A percentile compares a stretch with the other conserved stretches of the same genome.
These are phyloP conservation scores for Populus hybrid DNA, from an alignment of 441 rosid genomes.

Conservation along the genomic window DNA sequence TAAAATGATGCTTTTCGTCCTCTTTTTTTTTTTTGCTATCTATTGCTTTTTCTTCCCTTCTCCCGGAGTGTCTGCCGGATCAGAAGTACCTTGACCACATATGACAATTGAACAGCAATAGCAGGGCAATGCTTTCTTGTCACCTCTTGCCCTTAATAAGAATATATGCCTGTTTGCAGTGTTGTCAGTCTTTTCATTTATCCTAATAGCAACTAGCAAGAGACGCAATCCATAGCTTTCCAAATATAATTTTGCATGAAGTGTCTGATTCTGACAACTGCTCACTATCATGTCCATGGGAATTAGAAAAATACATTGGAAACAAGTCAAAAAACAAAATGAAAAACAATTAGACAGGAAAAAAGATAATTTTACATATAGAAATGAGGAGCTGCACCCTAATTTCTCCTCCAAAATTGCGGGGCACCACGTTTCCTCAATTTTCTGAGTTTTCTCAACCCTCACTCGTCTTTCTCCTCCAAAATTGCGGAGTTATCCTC, in stretches of 20 bases:
- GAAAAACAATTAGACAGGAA: neutral
- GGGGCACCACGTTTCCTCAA: neutral
- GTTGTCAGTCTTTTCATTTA: neutral
- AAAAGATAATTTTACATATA: slow-evolving; percentile 15
- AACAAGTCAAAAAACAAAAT: neutral
- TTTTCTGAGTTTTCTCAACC: slow-evolving; percentile 19
- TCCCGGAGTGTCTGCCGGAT: neutral
- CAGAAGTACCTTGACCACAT: neutral
- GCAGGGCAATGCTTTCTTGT: neutral
- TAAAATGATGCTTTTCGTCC: too few species aligned
- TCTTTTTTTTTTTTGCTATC: neutral
- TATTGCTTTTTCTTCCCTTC: neutral
- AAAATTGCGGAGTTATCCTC: neutral
- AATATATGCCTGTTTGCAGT: neutral
- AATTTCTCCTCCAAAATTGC: slow-evolving; percentile 29
- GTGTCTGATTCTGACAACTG: neutral
- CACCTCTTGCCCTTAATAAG: neutral
- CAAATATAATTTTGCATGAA: too few species aligned
- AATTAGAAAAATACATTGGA: neutral
- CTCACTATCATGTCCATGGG: neutral
- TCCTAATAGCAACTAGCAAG: neutral
- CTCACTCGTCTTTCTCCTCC: slow-evolving; percentile 41
- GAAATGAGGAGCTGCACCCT: slow-evolving; percentile 1
- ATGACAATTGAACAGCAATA: neutral
- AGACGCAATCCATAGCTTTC: neutral